Base-by-base conservation (phyloP, 208 protist genomes). In the Trypanosoma theileri region DNA sequence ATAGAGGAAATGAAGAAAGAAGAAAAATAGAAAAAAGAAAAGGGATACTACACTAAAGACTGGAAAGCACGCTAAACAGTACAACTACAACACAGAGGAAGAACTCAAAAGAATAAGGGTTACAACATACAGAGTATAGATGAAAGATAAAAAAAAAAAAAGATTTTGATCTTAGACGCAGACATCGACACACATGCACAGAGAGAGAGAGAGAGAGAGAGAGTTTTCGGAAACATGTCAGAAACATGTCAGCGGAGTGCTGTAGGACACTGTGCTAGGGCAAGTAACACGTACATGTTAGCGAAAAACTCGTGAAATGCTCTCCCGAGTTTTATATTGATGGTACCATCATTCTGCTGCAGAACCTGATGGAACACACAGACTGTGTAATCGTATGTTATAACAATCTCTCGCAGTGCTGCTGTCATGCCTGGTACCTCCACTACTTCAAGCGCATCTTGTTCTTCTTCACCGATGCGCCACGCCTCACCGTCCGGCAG, bases 271-370 rank as follows among this genome's bases (percentile, higher is more conserved):
- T 78, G 71, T 12, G 77, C 71, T 8, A 82, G 12, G 4, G 71
- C 58, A 10, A 82, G 63, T n/a, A 82, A 24, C 24, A 82, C 59
- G 21, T 77, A 75, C 35, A 82, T 24, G 59, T 82, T 82, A 7
- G 66, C 59, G 51, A 75, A 75, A 44, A 82, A 52, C 77, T 82
- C 77, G 19, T 75, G 53, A 28, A 76, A 74, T 21, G 71, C 51
- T 31, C 50, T 57, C n/a, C 52, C 62, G 16, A 68, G 50, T 26
- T 41, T 22, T 17, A 46, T 12, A 51, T 1, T 19, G 3, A 68
- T 46, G 19, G 16, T 46, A 2, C 52, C 62, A 12, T 68, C 62
- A 24, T 50, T 35, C 44, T 62, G 19, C 22, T 71, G 54, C 8
- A 71, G 46, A 40, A 59, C 10, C 3, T 63, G 41, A 16, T 57